These are phyloP conservation scores for Stephanodiscus minutulus DNA, from an alignment of 108 stramenopile genomes.

Conservation along the genomic window DNA sequence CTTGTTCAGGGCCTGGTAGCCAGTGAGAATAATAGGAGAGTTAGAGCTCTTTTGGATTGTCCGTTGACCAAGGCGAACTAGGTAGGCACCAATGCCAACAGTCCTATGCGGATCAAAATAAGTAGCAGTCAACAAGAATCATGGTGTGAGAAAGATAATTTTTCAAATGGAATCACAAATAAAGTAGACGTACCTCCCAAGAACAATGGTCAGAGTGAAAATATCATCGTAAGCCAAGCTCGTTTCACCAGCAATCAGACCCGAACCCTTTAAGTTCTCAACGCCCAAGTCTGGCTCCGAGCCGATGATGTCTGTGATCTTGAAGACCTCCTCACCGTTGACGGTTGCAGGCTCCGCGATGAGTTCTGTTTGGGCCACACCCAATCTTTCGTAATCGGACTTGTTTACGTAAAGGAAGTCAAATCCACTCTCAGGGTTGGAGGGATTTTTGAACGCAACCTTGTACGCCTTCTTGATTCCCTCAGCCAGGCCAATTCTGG, in stretches of 20 bases:
- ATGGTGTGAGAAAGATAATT: background rate
- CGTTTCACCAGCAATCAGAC: conserved; percentile 99
- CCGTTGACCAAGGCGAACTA: conserved; percentile 97
- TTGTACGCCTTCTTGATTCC: conserved; percentile 90
- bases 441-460: conserved; percentile 94
- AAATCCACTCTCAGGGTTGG: conserved; percentile 94
- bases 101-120: conserved; percentile 55
- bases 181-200: conserved; percentile 58
- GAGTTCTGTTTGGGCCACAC: conserved; percentile 38
- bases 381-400: conserved; percentile 82
- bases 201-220: conserved; percentile 97
- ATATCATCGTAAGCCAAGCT: conserved; percentile 94
- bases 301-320: conserved; percentile 93
- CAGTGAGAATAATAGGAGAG: conserved; percentile 98
- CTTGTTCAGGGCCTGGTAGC: conserved; percentile 99
- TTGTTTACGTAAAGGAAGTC: conserved; percentile 93
- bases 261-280: conserved; percentile 98
- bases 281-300: conserved; percentile 97
- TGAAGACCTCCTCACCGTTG: conserved; percentile 68
- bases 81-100: conserved; percentile 99
- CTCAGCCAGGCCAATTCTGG: conserved; percentile 97
- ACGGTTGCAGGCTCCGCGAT: conserved; percentile 54
- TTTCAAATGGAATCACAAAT: background rate
- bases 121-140: background rate
- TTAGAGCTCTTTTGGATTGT: conserved; percentile 95